A percentile compares a stretch with the other conserved stretches of the same genome.
These are phyloP conservation scores for Diplotaxis tenuifolia DNA, from an alignment of 345 rosid species.

Conservation along the genomic window DNA sequence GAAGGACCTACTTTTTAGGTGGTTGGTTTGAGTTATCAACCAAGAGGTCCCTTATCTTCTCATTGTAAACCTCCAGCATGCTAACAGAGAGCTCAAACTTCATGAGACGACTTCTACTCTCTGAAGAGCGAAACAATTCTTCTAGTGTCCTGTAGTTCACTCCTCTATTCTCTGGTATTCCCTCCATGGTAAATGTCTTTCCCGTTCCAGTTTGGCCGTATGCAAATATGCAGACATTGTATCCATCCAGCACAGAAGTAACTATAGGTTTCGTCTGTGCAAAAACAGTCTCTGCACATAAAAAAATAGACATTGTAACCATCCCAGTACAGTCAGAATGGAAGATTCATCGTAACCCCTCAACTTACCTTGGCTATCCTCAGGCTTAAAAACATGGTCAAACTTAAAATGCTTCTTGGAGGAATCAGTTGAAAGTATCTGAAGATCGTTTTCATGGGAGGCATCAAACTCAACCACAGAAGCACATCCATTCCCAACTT, in stretches of 20 bases:
- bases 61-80: background rate
- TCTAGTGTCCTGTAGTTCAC: background rate
- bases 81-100: background rate
- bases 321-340: background rate
- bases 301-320: background rate
- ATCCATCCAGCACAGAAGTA: background rate
- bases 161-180: background rate
- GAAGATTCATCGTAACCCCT: background rate
- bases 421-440: background rate
- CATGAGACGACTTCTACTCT: background rate
- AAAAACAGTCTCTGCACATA: background rate
- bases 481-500: background rate
- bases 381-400: background rate
- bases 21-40: background rate
- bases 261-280: background rate
- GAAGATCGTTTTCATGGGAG: background rate
- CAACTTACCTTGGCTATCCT: background rate
- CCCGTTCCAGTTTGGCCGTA: background rate
- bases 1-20: background rate
- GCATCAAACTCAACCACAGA: background rate
- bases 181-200: background rate
- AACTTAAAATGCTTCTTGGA: background rate
- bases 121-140: background rate
- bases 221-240: background rate
- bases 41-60: background rate